phyloP scores from a whole-genome alignment of 2,329 filamentous ascomycete genomes.

The Pseudogymnoascus sp. region DNA sequence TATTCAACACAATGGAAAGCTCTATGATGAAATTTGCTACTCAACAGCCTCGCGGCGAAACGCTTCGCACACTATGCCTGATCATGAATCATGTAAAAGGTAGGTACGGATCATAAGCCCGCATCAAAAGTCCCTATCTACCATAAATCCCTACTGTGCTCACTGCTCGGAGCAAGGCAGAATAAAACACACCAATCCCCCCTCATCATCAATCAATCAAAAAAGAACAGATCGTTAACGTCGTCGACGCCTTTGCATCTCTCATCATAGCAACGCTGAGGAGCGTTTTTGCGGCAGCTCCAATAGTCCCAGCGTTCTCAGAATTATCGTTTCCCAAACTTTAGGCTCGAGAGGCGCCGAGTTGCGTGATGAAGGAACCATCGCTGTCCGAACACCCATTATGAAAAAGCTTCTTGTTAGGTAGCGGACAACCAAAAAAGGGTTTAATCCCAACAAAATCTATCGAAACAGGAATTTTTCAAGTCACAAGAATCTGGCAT shows the following conservation, averaged over 20 bases:
- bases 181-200: constrained; percentile 1
- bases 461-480: constrained; percentile 9
- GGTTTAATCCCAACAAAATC: constrained; percentile 1
- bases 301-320: constrained; percentile 1
- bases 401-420: neutral
- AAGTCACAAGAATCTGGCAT: constrained; percentile 5
- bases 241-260: constrained; percentile 7
- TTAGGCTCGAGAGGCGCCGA: neutral
- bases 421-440: constrained; percentile 5
- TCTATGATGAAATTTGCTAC: constrained; percentile 7
- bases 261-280: constrained; percentile 2
- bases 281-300: constrained; percentile 1
- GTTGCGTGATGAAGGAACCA: neutral
- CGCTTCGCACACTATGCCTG: constrained; percentile 6
- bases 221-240: constrained; percentile 8
- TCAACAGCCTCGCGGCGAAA: neutral
- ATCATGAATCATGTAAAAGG: constrained; percentile 9
- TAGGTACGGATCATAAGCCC: constrained; percentile 6
- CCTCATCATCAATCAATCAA: constrained; percentile 8
- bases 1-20: constrained; percentile 1
- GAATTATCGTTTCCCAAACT: constrained; percentile 6
- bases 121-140: constrained; percentile 1
- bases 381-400: constrained; percentile 1
- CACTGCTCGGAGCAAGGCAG: neutral
- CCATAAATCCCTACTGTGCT: constrained; percentile 9